Conservation (phyloP, 805 yeast genomes). For the Monosporozyma yasuniensis region DNA sequence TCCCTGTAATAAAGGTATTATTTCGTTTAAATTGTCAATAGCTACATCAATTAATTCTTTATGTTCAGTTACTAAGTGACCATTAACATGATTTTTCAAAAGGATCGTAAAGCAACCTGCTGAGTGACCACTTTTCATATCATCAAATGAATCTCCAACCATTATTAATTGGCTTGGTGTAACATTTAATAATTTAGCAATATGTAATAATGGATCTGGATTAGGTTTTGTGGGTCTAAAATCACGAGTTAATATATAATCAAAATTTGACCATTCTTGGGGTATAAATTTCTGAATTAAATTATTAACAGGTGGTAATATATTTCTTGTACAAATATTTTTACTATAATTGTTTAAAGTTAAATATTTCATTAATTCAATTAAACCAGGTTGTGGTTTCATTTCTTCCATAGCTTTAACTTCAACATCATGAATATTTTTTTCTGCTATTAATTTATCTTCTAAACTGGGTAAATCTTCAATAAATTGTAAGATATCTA, state of each 20-base stretch:
- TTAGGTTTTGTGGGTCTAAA: constrained; percentile 63
- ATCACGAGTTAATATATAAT: constrained; percentile 52
- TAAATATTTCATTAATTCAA: constrained; percentile 32
- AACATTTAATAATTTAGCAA: constrained; percentile 41
- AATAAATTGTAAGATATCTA: constrained; percentile 49
- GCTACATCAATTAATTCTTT: constrained; percentile 20
- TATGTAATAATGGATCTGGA: constrained; percentile 53
- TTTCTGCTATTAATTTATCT: constrained; percentile 37
- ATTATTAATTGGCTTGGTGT: constrained; percentile 42
- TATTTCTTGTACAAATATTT: constrained; percentile 58
- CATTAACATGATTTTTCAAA: constrained; percentile 44
- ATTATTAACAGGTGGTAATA: constrained; percentile 44
- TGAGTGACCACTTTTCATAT: constrained; percentile 51
- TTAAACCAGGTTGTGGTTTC: constrained; percentile 43
- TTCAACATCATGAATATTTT: constrained; percentile 44
- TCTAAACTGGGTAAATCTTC: constrained; percentile 33
- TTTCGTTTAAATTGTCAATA: constrained; percentile 16
- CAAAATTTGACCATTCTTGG: constrained; percentile 31
- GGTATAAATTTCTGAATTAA: constrained; percentile 39
- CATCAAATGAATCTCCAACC: constrained; percentile 72
- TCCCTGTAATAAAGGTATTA: constrained; percentile 19
- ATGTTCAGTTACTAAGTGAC: constrained; percentile 32
- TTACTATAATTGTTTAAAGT: constrained; percentile 32
- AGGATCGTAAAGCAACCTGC: constrained; percentile 57
- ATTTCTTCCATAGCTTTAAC: constrained; percentile 52